Evolutionary conservation across 805 yeast species (phyloP), one percentile per base, ranked within the genome.

Genomic region (Sugiyamaella chiloensis): DNA sequence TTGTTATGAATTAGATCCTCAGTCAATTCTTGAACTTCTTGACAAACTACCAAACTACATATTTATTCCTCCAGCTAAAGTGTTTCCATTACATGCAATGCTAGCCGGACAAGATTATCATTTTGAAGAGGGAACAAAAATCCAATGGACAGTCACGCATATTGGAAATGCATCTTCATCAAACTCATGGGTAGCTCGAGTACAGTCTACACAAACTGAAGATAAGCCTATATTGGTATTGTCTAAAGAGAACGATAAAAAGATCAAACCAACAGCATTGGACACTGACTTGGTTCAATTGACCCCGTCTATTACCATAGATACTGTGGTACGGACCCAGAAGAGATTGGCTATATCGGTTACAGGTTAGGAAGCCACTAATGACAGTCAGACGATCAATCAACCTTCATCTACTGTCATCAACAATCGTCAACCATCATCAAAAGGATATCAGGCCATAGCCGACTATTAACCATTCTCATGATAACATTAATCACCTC

Each of bases 61-160:
- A 23, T 24, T 32, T 29, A 30, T 59, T 70, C 9, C 47, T 16
- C 37, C 37, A 14, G 37, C 37, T 3, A 12, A 4, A n/a, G 14
- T 34, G 14, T 34, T 34, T 21, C 37, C 37, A 16, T 19, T 34
- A 3, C 21, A 34, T 16, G 14, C 20, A 19, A 34, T 34, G 11
- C 21, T 8, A 3, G 19, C 19, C 20, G 37, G 19, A 5, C 20
- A 12, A 34, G 37, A 12, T 4, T 5, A 19, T 21, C 21, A 34
- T 16, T 3, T 27, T n/a, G 5, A 12, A 4, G 11, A 24, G 24
- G 55, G 54, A 12, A 26, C 19, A 2, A 29, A 14, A 8, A 48
- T 53, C 21, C 45, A 52, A 11, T 66, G 69, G 66, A 51, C 40
- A 20, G 52, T 57, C 1, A 55, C 57, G 8, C 47, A 54, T 14